Evolutionary conservation across 2,329 filamentous ascomycete genomes (phyloP).

Genomic region (Drechmeria coniospora): DNA sequence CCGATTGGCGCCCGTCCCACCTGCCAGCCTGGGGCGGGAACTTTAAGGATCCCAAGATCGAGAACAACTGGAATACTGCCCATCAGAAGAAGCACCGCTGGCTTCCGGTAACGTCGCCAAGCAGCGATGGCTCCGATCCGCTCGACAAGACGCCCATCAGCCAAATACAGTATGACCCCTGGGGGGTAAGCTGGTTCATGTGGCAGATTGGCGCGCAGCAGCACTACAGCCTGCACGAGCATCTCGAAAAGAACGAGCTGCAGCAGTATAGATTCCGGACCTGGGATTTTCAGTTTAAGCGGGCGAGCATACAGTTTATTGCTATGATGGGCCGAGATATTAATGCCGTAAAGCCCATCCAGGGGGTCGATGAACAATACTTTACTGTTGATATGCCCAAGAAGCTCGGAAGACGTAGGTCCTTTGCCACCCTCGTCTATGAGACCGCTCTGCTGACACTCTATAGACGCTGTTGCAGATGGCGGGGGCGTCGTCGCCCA

Average conservation of each 20-base stretch:
- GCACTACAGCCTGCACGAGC: slow-evolving; percentile 1
- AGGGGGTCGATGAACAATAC: neutral
- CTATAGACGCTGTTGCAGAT: neutral
- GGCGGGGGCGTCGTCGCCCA: neutral
- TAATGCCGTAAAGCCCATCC: neutral
- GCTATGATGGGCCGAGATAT: slow-evolving; percentile 1
- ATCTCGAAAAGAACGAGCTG: neutral
- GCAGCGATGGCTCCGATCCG: neutral
- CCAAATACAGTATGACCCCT: neutral
- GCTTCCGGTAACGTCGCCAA: too few species aligned
- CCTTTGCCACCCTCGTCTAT: neutral
- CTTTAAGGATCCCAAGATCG: too few species aligned
- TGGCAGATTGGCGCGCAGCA: slow-evolving; percentile 1
- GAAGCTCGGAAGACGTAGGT: neutral
- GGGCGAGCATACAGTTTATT: neutral
- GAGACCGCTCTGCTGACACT: neutral
- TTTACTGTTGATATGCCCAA: neutral
- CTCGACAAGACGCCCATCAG: neutral
- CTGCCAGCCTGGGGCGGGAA: neutral
- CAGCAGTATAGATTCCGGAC: neutral
- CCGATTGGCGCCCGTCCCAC: neutral
- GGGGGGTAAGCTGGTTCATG: neutral
- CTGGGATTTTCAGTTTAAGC: neutral
- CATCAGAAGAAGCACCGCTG: slow-evolving; percentile 1
- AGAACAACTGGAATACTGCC: too few species aligned